A percentile compares a stretch with the other conserved stretches of the same genome.
Conservation (phyloP, 257 asterid genomes). For the Misopates orontium region DNA sequence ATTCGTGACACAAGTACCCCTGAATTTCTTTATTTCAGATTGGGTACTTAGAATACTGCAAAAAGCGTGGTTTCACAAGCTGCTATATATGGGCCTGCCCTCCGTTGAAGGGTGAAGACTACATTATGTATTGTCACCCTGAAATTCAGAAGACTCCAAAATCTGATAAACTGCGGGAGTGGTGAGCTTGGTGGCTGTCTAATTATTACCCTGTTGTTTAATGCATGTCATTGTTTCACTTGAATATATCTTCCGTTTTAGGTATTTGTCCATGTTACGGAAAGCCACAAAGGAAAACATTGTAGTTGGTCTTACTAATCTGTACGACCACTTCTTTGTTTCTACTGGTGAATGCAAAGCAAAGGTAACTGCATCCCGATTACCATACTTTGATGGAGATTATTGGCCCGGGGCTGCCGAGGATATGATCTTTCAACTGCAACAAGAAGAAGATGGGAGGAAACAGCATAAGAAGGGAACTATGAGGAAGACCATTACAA, state of each 20-base stretch:
- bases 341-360: conserved; percentile 82
- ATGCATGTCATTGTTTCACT: conserved; percentile 21
- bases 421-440: conserved; percentile 85
- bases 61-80: conserved; percentile 89
- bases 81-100: conserved; percentile 99
- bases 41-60: conserved; percentile 96
- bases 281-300: conserved; percentile 83
- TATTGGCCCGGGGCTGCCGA: conserved; percentile 99
- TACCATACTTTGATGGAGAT: conserved; percentile 98
- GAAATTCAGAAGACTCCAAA: conserved; percentile 99
- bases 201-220: conserved; percentile 9
- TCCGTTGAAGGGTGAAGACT: conserved; percentile 96
- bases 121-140: conserved; percentile 97
- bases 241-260: conserved; percentile 44
- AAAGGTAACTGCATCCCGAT: conserved; percentile 88
- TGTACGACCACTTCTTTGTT: conserved; percentile 86
- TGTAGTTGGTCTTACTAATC: conserved; percentile 85
- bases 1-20: conserved; percentile 16
- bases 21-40: conserved; percentile 52
- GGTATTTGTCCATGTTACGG: conserved; percentile 90
- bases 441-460: conserved; percentile 94
- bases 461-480: conserved; percentile 75
- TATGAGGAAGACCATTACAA: conserved; percentile 67
- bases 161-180: conserved; percentile 95
- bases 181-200: conserved; percentile 51